Evolutionary conservation across 129 eudicot species (phyloP).

Genomic region (Tanacetum coccineum): DNA sequence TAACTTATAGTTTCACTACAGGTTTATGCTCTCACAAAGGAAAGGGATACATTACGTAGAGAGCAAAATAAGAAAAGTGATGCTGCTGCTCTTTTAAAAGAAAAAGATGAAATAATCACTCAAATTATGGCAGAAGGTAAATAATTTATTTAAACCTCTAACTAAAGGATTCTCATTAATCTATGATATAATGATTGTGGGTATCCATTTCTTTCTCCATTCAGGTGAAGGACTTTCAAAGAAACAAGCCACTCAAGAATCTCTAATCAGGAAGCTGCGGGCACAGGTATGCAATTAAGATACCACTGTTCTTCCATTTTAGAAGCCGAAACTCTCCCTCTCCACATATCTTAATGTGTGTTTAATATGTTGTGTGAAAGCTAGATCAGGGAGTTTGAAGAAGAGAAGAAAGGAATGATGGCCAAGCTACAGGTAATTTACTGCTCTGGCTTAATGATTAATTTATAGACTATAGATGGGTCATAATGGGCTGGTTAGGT

Average conservation of each 20-base stretch:
- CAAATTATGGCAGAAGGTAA: slow-evolving; percentile 97
- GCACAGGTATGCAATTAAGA: too few species aligned
- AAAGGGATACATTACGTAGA: slow-evolving; percentile 89
- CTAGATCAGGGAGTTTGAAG: too few species aligned
- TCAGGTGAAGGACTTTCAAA: slow-evolving; percentile 92
- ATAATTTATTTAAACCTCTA: background rate
- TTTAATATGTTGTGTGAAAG: too few species aligned
- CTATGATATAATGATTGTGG: background rate
- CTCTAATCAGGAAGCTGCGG: slow-evolving; percentile 77
- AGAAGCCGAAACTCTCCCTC: too few species aligned
- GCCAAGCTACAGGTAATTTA: too few species aligned
- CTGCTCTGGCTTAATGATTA: too few species aligned
- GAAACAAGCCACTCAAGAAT: slow-evolving; percentile 96
- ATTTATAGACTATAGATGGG: too few species aligned
- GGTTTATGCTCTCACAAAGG: slow-evolving; percentile 93
- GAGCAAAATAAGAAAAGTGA: slow-evolving; percentile 89
- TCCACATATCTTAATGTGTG: too few species aligned
- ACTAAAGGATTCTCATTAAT: background rate
- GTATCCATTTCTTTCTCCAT: background rate
- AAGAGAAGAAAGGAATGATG: too few species aligned
- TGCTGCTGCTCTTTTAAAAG: slow-evolving; percentile 98
- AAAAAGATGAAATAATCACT: slow-evolving; percentile 87
- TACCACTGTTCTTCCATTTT: too few species aligned
- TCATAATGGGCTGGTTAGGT: too few species aligned
- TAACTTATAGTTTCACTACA: slow-evolving; percentile 22